Conservation (phyloP, 2,329 filamentous ascomycete genomes). For the Trichoderma koningii region DNA sequence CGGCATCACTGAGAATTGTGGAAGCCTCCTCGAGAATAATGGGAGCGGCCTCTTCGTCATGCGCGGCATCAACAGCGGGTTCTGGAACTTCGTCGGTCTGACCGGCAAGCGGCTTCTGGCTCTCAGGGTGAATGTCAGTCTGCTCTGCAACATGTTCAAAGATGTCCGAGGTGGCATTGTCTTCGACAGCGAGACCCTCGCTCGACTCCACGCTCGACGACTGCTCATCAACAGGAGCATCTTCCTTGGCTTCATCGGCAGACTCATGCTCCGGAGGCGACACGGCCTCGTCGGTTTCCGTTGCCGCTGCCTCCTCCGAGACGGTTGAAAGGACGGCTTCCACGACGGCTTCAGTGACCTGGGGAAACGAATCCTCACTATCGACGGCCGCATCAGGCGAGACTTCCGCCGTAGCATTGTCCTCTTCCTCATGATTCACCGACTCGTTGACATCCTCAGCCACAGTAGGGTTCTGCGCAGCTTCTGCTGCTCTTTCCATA, state of each 20-base stretch:
- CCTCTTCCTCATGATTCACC: conserved; percentile 32
- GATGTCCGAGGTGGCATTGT: conserved; percentile 6
- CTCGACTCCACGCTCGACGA: not conserved
- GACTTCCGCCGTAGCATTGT: conserved; percentile 34
- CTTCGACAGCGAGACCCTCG: not conserved
- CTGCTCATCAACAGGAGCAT: not conserved
- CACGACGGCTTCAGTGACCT: conserved; percentile 28
- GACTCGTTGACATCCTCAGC: conserved; percentile 28
- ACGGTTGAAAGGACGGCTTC: conserved; percentile 27
- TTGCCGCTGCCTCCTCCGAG: conserved; percentile 7
- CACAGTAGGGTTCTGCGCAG: conserved; percentile 37
- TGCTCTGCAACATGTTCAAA: conserved; percentile 8
- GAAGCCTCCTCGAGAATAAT: conserved; percentile 3
- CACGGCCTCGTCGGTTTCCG: not conserved
- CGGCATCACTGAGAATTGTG: not conserved
- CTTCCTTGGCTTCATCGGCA: conserved; percentile 31
- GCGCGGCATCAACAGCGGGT: not conserved
- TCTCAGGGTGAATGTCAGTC: not conserved
- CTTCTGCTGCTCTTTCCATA: conserved; percentile 60
- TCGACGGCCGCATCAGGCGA: conserved; percentile 29
- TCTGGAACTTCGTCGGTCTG: not conserved
- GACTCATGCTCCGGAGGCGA: conserved; percentile 23
- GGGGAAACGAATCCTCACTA: conserved; percentile 28
- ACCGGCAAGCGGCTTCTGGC: conserved; percentile 2
- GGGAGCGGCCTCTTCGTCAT: not conserved